phyloP scores from a whole-genome alignment of 768 basidiomycete species.

The Phlebiopsis gigantea region DNA sequence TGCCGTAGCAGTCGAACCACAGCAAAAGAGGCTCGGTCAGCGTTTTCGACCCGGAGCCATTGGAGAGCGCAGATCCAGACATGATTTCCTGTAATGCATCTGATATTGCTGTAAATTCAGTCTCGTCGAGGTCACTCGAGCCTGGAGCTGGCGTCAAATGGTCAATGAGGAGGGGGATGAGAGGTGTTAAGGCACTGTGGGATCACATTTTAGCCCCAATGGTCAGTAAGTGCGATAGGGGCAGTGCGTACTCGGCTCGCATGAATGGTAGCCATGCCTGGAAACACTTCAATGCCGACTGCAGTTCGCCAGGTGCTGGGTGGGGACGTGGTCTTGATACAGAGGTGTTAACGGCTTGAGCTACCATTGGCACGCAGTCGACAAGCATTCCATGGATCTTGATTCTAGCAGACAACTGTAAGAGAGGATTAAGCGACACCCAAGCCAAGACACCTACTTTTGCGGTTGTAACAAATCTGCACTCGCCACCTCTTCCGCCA shows the following conservation, averaged over 20 bases:
- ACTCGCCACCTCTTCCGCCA: conserved; percentile 73
- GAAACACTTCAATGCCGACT: conserved; percentile 72
- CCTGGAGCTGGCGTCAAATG: conserved; percentile 28
- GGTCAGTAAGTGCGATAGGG: background rate
- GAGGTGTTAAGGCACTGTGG: conserved; percentile 58
- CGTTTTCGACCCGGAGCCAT: conserved; percentile 61
- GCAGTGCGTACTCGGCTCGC: conserved; percentile 51
- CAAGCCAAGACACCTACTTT: conserved; percentile 46
- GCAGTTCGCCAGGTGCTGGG: conserved; percentile 42
- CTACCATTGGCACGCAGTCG: conserved; percentile 66
- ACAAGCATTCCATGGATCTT: conserved; percentile 62
- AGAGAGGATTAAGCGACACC: background rate
- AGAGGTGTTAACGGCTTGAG: conserved; percentile 58
- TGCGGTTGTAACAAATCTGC: conserved; percentile 70
- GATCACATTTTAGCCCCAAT: background rate
- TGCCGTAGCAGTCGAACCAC: conserved; percentile 63
- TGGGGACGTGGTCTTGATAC: conserved; percentile 35
- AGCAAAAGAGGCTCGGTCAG: conserved; percentile 84
- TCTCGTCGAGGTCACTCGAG: conserved; percentile 36
- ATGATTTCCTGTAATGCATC: conserved; percentile 77
- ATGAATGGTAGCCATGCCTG: conserved; percentile 78
- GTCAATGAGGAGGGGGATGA: conserved; percentile 61
- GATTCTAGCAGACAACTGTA: conserved; percentile 33
- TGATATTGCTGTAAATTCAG: conserved; percentile 57
- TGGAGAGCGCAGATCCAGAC: conserved; percentile 64